Base-by-base conservation (phyloP, 805 yeast genomes). In the Brettanomyces naardenensis region DNA sequence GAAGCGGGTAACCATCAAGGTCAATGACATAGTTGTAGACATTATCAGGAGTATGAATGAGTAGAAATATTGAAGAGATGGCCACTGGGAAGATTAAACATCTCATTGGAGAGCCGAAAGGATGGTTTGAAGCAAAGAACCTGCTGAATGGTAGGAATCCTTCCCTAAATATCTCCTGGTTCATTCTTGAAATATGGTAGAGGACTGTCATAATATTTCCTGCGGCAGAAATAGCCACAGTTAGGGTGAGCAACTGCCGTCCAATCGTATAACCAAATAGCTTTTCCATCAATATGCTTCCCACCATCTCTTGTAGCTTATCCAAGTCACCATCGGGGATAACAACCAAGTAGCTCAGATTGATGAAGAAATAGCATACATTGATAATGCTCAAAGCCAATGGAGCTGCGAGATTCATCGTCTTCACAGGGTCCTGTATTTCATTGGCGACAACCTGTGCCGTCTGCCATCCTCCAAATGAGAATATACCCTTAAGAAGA, bases 141-240 rank as follows among this genome's bases (percentile, higher is more conserved):
- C 47, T 48, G 7, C 78, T 69, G 33, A 57, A 65, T 4, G 80
- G 80, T 22, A 74, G 51, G 46, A 63, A 71, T 0, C 80, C 80
- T 44, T 73, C 78, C 18, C 78, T 49, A 48, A 74, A 74, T 2
- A 70, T 71, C 49, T 74, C 80, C 49, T 74, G 80, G 44, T 69
- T 68, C 52, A 70, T 66, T 43, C 80, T 58, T 2, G 77, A 70
- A 15, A 72, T 63, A 17, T 74, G 69, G 48, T 71, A 74, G 31
- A 73, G 47, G 6, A 73, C 79, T 14, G 73, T 75, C 44, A 74
- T 65, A 5, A 73, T 66, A 44, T 74, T 74, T 3, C 80, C 79
- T 3, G 71, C 80, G 4, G 78, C 70, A 37, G 75, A 72, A 14
- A 72, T 42, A 1, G 79, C 78, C 13, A 73, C 65, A 1, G 75